Percentiles rank a stretch among this genome's conserved stretches.
These are phyloP conservation scores for Sclerotinia subarctica DNA, from an alignment of 2,329 filamentous ascomycete species.

Conservation along the genomic window DNA sequence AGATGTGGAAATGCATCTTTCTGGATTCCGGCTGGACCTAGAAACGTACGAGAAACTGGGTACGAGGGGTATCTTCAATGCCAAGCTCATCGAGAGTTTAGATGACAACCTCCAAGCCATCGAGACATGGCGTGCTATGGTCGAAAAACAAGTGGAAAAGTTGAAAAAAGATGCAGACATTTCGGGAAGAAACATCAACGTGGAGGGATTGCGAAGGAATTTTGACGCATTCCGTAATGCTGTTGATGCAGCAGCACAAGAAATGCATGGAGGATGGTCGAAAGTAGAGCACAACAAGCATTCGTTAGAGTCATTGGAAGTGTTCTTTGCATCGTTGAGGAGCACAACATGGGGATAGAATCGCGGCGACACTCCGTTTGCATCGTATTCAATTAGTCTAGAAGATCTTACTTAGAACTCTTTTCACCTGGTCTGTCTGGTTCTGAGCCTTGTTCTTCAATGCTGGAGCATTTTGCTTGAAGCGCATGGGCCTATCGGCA, in stretches of 20 bases:
- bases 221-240: constrained; percentile 10
- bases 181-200: neutral
- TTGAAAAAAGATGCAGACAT: constrained; percentile 8
- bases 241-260: constrained; percentile 12
- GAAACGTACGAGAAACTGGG: constrained; percentile 2
- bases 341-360: neutral
- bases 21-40: neutral
- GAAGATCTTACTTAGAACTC: constrained; percentile 64
- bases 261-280: constrained; percentile 4
- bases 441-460: constrained; percentile 46
- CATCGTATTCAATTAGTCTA: constrained; percentile 36
- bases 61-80: neutral
- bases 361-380: neutral
- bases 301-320: constrained; percentile 6
- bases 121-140: constrained; percentile 14
- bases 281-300: neutral
- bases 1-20: constrained; percentile 19
- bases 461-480: constrained; percentile 63
- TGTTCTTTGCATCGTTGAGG: constrained; percentile 10
- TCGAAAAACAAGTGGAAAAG: constrained; percentile 7
- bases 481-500: constrained; percentile 49
- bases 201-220: constrained; percentile 5
- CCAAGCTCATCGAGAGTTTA: neutral
- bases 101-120: constrained; percentile 16
- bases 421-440: constrained; percentile 55